phyloP scores from a whole-genome alignment of 805 yeast species.

The Candida schatavii region DNA sequence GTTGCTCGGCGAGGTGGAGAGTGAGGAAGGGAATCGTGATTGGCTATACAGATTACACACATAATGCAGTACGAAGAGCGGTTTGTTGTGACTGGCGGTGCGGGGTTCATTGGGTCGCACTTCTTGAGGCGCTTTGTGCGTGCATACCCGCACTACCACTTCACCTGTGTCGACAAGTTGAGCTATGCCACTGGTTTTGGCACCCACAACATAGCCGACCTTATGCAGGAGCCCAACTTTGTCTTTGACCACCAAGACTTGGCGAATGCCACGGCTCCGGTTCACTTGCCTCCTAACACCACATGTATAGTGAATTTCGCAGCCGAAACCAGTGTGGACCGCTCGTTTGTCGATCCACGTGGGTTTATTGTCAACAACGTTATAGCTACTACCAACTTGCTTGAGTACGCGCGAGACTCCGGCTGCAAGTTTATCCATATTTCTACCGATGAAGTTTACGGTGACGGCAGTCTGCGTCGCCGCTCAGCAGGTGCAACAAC shows the following conservation, averaged over 20 bases:
- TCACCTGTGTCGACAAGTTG: constrained; percentile 46
- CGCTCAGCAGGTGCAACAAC: too few relatives aligned
- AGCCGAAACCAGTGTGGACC: constrained; percentile 56
- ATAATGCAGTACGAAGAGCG: constrained; percentile 8
- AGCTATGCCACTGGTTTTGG: constrained; percentile 42
- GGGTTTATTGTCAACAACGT: constrained; percentile 45
- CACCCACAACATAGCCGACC: constrained; percentile 17
- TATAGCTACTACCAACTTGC: constrained; percentile 44
- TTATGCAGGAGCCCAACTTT: constrained; percentile 17
- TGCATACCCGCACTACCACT: constrained; percentile 24
- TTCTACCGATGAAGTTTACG: constrained; percentile 62
- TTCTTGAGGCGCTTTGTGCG: constrained; percentile 34
- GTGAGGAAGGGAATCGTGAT: too few relatives aligned
- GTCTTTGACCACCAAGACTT: constrained; percentile 34
- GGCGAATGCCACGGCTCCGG: neutral
- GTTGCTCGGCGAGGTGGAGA: too few relatives aligned
- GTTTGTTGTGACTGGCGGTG: constrained; percentile 53
- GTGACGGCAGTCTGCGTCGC: too few relatives aligned
- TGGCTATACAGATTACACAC: too few relatives aligned
- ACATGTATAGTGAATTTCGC: constrained; percentile 53
- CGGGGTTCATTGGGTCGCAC: constrained; percentile 57
- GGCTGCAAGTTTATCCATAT: constrained; percentile 37
- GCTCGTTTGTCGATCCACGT: constrained; percentile 44
- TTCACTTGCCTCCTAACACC: constrained; percentile 17
- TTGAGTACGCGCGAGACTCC: constrained; percentile 36